A percentile compares a stretch with the other conserved stretches of the same genome.
phyloP scores from a whole-genome alignment of 106 monocot genomes.

The Alisma plantagoaquatica region DNA sequence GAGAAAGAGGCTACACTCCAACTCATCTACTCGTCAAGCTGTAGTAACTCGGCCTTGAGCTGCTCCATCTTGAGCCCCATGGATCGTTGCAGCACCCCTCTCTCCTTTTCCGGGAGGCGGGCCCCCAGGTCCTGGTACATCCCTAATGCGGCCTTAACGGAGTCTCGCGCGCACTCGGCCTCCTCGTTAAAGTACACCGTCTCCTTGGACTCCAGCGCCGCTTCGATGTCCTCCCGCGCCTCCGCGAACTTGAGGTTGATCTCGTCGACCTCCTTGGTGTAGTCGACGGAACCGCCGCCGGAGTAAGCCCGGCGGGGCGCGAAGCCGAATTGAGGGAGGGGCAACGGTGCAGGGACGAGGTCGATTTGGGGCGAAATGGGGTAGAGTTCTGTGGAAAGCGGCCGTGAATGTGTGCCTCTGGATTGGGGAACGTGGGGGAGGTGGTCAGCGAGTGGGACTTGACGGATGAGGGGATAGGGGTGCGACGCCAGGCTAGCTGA shows the following conservation, averaged over 20 bases:
- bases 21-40: conserved; percentile 54
- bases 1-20: too few species aligned
- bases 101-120: conserved; percentile 57
- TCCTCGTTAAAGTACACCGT: conserved; percentile 97
- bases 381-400: too few species aligned
- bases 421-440: neutral
- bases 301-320: conserved; percentile 13
- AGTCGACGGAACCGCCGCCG: conserved; percentile 14
- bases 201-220: conserved; percentile 96
- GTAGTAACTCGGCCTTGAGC: conserved; percentile 87
- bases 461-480: too few species aligned
- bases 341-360: too few species aligned
- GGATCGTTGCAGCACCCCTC: conserved; percentile 46
- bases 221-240: conserved; percentile 95
- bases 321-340: neutral
- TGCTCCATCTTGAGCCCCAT: conserved; percentile 99
- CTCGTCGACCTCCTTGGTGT: conserved; percentile 73
- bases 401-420: neutral
- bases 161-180: conserved; percentile 84
- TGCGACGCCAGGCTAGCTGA: too few species aligned
- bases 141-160: conserved; percentile 51
- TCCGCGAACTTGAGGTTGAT: conserved; percentile 97
- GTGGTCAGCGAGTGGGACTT: neutral
- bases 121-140: conserved; percentile 51
- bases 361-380: too few species aligned